These are phyloP conservation scores for Pseudophaeomoniella oleicola DNA, from an alignment of 2,329 filamentous ascomycete genomes.

Conservation along the genomic window DNA sequence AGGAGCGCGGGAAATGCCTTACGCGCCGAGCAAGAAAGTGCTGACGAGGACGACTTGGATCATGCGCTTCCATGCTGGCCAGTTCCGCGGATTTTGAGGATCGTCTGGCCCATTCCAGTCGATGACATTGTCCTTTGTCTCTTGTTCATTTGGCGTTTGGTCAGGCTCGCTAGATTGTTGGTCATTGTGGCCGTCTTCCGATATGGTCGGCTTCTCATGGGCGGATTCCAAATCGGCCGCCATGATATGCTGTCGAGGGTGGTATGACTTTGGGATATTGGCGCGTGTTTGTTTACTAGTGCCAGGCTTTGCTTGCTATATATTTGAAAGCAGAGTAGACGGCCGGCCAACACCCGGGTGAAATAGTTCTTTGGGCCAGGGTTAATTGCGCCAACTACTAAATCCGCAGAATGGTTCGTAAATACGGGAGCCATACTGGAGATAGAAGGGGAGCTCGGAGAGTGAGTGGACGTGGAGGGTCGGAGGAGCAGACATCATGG, in stretches of 20 bases:
- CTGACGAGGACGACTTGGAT: conserved; percentile 14
- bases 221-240: conserved; percentile 12
- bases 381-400: conserved; percentile 7
- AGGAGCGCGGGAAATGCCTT: conserved; percentile 7
- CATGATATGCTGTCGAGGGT: conserved; percentile 11
- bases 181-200: conserved; percentile 10
- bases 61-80: conserved; percentile 12
- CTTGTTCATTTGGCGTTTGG: conserved; percentile 12
- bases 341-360: conserved; percentile 3
- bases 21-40: conserved; percentile 10
- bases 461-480: conserved; percentile 3
- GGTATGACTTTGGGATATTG: conserved; percentile 7
- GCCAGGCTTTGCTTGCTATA: conserved; percentile 10
- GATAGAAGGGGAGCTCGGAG: conserved; percentile 6
- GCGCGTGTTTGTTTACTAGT: conserved; percentile 6
- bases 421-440: conserved; percentile 7
- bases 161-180: conserved; percentile 12
- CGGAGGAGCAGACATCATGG: conserved; percentile 4
- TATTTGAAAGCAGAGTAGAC: conserved; percentile 4
- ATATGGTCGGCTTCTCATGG: conserved; percentile 12
- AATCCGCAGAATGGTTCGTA: conserved; percentile 5
- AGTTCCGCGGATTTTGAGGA: conserved; percentile 16
- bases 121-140: conserved; percentile 13
- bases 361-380: conserved; percentile 3
- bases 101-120: conserved; percentile 19